Evolutionary conservation across 2,329 filamentous ascomycete species (phyloP).

Genomic region (Cadophora sp.): DNA sequence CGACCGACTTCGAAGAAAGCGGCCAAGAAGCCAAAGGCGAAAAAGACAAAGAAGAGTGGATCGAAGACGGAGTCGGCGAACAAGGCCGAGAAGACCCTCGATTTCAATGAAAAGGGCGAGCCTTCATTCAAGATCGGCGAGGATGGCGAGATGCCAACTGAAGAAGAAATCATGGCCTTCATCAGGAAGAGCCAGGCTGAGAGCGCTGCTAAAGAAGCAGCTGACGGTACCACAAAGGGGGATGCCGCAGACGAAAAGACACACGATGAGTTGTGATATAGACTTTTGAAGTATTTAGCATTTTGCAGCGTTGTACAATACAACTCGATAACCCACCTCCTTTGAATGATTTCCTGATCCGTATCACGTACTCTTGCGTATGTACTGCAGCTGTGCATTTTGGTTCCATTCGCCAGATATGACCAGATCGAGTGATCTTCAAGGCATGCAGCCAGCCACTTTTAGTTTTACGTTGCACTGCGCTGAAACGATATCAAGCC

Average conservation of each 20-base stretch:
- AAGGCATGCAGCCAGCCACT: background rate
- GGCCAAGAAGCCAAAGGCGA: constrained; percentile 48
- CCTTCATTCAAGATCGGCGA: constrained; percentile 48
- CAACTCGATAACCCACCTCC: constrained; percentile 10
- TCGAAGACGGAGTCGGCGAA: constrained; percentile 44
- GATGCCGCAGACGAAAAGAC: constrained; percentile 23
- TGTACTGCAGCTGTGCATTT: background rate
- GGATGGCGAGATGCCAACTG: constrained; percentile 52
- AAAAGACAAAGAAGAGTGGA: constrained; percentile 38
- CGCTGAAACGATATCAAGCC: background rate
- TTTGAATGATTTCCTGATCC: background rate
- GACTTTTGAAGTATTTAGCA: constrained; percentile 24
- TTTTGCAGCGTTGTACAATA: constrained; percentile 17
- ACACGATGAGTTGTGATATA: constrained; percentile 37
- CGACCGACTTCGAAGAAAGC: constrained; percentile 43
- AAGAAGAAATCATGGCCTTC: constrained; percentile 61
- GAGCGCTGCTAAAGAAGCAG: constrained; percentile 22
- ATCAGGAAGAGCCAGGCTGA: constrained; percentile 52
- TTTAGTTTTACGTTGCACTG: background rate
- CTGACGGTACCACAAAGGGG: constrained; percentile 14
- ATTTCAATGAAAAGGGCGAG: constrained; percentile 49
- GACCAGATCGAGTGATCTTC: constrained; percentile 11
- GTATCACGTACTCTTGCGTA: too few relatives aligned
- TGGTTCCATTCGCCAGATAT: background rate
- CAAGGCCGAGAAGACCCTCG: constrained; percentile 48